phyloP scores from a whole-genome alignment of 345 rosid genomes.

The Populus nigra region DNA sequence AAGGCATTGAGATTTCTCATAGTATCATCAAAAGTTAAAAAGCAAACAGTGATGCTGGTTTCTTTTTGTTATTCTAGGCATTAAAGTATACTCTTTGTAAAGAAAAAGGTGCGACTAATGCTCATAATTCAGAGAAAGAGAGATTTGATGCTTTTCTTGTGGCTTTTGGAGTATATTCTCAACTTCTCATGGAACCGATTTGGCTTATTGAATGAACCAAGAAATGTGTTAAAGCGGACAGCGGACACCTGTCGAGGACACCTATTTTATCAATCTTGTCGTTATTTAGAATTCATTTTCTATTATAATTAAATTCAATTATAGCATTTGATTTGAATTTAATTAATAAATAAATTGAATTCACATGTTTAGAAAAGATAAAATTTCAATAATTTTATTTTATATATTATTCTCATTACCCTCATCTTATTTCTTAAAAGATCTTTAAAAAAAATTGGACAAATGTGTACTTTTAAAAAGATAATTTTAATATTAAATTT shows the following conservation, averaged over 20 bases:
- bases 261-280: neutral
- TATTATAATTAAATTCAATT: too few relatives aligned
- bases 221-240: neutral
- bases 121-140: neutral
- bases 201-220: neutral
- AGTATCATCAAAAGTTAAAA: constrained; percentile 9
- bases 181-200: neutral
- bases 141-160: constrained; percentile 15
- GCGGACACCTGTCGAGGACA: too few relatives aligned
- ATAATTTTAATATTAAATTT: too few relatives aligned
- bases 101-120: neutral
- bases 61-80: constrained; percentile 18
- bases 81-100: constrained; percentile 3
- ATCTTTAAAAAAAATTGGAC: too few relatives aligned
- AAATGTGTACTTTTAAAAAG: too few relatives aligned
- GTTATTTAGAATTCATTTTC: too few relatives aligned
- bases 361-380: too few relatives aligned
- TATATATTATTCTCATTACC: too few relatives aligned
- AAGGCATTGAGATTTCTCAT: neutral
- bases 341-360: too few relatives aligned
- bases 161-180: constrained; percentile 16
- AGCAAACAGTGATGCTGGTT: neutral
- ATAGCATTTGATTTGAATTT: too few relatives aligned
- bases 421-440: too few relatives aligned
- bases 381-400: too few relatives aligned